A percentile compares a stretch with the other conserved stretches of the same genome.
Conservation (phyloP, 2,329 filamentous ascomycete genomes). For the Paramyrothecium sp. region DNA sequence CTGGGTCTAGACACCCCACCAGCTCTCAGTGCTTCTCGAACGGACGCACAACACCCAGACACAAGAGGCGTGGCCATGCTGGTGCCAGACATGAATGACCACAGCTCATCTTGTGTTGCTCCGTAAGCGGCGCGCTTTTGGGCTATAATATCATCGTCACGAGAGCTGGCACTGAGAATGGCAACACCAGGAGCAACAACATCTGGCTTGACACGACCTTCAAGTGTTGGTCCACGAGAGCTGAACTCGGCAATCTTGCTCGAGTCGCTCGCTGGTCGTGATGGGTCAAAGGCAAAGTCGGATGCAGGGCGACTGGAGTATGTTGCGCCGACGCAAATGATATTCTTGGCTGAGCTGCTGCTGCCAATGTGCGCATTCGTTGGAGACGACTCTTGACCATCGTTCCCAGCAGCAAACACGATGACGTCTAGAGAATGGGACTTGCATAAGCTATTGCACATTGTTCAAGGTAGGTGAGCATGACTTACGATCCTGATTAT, state of each 20-base stretch:
- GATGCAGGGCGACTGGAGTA: background rate
- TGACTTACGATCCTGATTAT: background rate
- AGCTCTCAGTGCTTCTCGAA: background rate
- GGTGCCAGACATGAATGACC: background rate
- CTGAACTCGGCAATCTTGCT: background rate
- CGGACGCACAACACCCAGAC: background rate
- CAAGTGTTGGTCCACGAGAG: background rate
- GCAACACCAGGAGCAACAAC: background rate
- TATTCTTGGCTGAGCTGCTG: constrained; percentile 2
- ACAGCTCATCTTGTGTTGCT: background rate
- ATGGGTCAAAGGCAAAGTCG: background rate
- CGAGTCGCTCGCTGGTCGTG: background rate
- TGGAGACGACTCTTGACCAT: background rate
- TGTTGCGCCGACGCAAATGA: constrained; percentile 1
- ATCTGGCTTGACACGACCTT: constrained; percentile 1
- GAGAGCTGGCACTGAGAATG: background rate
- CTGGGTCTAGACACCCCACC: background rate
- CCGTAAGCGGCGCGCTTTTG: background rate
- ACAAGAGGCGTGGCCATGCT: constrained; percentile 1
- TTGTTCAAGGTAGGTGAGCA: background rate
- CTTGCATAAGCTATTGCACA: background rate
- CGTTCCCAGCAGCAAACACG: constrained; percentile 1
- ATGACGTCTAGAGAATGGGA: background rate
- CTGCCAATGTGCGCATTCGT: background rate
- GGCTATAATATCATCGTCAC: background rate